phyloP scores from a whole-genome alignment of 169 alveolate species.

The Eimeria zaria region DNA sequence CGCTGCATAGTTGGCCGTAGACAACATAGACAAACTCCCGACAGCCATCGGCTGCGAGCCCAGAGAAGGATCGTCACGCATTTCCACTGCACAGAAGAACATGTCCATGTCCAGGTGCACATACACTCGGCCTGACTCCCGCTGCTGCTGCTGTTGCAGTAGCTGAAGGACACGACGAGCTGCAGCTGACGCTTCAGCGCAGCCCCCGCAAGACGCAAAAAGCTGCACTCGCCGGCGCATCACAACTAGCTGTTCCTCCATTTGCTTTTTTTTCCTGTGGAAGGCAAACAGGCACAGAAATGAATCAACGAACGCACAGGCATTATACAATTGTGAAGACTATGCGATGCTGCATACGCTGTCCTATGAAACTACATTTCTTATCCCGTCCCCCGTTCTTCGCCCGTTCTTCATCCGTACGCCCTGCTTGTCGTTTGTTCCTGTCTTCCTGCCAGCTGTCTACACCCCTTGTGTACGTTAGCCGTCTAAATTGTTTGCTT shows the following conservation, averaged over 20 bases:
- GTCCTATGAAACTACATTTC: not conserved
- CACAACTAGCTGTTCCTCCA: slow-evolving; percentile 70
- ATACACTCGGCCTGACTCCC: slow-evolving; percentile 73
- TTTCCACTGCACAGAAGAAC: slow-evolving; percentile 77
- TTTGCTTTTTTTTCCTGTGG: slow-evolving; percentile 34
- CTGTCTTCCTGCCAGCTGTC: not conserved
- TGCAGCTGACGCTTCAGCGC: slow-evolving; percentile 68
- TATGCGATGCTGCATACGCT: not conserved
- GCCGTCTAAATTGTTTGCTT: not conserved
- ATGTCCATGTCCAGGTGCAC: slow-evolving; percentile 78
- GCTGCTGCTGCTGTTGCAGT: slow-evolving; percentile 79
- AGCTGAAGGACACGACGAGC: slow-evolving; percentile 71
- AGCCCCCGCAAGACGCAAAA: slow-evolving; percentile 52
- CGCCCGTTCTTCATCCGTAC: not conserved
- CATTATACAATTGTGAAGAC: not conserved
- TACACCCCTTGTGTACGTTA: not conserved
- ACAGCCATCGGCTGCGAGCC: slow-evolving; percentile 89
- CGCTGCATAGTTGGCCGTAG: slow-evolving; percentile 95
- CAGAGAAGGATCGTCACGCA: slow-evolving; percentile 80
- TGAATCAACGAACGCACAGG: not conserved
- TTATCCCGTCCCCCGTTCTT: not conserved
- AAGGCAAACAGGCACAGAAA: not conserved
- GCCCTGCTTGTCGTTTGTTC: not conserved
- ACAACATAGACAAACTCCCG: slow-evolving; percentile 92
- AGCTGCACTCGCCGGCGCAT: slow-evolving; percentile 65